phyloP scores from a whole-genome alignment of 441 rosid genomes.

The Eruca vesicaria region DNA sequence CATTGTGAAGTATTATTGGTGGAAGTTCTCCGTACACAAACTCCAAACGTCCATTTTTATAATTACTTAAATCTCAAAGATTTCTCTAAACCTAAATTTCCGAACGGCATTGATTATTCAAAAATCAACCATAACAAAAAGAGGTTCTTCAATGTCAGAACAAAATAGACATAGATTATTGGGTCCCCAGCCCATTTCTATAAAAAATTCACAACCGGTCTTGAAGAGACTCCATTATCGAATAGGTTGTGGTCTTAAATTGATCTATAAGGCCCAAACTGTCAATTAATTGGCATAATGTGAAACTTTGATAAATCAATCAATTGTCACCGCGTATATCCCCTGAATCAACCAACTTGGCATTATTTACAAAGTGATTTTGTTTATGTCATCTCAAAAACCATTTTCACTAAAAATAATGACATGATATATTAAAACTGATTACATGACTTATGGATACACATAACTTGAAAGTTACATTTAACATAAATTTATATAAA shows the following conservation, averaged over 20 bases:
- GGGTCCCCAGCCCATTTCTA: too few species aligned
- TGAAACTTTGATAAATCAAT: background rate
- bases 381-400: too few species aligned
- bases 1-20: constrained; percentile 1
- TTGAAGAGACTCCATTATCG: background rate
- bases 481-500: too few species aligned
- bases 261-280: background rate
- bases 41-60: background rate
- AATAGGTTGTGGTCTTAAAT: background rate
- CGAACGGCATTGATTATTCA: background rate
- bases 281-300: background rate
- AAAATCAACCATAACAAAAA: background rate
- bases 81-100: background rate
- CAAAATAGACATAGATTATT: too few species aligned
- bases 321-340: background rate
- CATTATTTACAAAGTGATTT: too few species aligned
- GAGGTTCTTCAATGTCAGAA: too few species aligned
- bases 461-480: too few species aligned
- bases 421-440: too few species aligned
- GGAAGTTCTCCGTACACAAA: background rate
- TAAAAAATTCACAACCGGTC: too few species aligned
- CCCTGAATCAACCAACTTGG: too few species aligned
- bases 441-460: too few species aligned
- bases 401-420: too few species aligned
- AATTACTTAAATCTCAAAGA: background rate